Base-by-base conservation (phyloP, 352 stramenopile species). In the Phytopythium mirpurense region DNA sequence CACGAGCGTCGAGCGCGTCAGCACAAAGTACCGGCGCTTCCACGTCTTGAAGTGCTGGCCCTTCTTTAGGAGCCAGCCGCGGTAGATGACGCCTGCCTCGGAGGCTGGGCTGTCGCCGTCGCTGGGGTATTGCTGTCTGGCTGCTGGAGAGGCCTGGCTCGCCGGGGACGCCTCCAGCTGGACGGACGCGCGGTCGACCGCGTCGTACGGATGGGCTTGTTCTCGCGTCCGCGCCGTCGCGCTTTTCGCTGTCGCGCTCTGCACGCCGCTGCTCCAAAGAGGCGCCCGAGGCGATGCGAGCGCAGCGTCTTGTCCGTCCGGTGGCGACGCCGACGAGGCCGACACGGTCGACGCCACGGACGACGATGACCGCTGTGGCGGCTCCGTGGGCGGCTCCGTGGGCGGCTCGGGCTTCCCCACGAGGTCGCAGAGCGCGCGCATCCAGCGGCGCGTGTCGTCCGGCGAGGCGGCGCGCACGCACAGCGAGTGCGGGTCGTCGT, bases 21-120 rank as follows among this genome's bases (percentile, higher is more conserved):
- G 68, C 19, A 81, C 62, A 37, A 95, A 89, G 54, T 83, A 91
- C 9, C 78, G 69, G n/a, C 74, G 66, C 62, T 93, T 95, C 84
- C 84, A 95, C 0, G 67, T 88, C 68, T 90, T 89, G 51, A 93
- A 82, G 42, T 79, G 72, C 52, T 93, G 80, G 2, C 84, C 84
- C 60, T 86, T 77, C 60, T 95, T 95, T 46, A 90, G 53, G 1
- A 95, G 66, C 82, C 82, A 95, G 21, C 83, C 83, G 12, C 42
- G 52, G 18, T 53, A 41, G 12, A 29, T 53, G 15, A 41, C 23
- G 6, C 10, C 23, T 31, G 41, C n/a, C 23, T 21, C 32, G 32
- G 11, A 29, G 38, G 19, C 19, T 4, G 10, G 38, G 12, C 10
- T 29, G n/a, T 26, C 19, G 1, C 11, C 16, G 15, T 16, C 38